A percentile compares a stretch with the other conserved stretches of the same genome.
Conservation (phyloP, 2,329 filamentous ascomycete species). For the Cordyceps sp. region DNA sequence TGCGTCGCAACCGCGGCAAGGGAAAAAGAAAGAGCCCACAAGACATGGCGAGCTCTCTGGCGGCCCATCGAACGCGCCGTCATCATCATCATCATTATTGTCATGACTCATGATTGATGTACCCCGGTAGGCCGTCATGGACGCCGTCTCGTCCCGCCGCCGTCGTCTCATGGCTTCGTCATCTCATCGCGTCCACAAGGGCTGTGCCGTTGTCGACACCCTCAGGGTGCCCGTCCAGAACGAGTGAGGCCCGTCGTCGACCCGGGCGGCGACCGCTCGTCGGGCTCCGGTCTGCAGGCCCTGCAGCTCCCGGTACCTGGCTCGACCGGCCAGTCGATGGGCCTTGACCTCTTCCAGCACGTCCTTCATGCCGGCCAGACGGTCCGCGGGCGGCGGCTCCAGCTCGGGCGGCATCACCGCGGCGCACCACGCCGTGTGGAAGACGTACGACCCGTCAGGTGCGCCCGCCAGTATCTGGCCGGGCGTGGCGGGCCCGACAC, state of each 20-base stretch:
- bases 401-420: constrained; percentile 20
- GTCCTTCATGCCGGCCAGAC: constrained; percentile 23
- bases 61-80: too few species aligned
- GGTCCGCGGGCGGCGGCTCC: constrained; percentile 10
- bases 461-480: constrained; percentile 32
- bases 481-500: constrained; percentile 28
- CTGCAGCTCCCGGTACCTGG: constrained; percentile 9
- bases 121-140: too few species aligned
- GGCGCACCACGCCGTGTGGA: constrained; percentile 34
- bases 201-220: too few species aligned
- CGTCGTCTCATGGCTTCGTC: too few species aligned
- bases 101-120: too few species aligned
- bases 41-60: too few species aligned
- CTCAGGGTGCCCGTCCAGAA: constrained; percentile 26
- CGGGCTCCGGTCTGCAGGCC: constrained; percentile 2
- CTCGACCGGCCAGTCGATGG: constrained; percentile 18
- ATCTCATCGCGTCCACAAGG: too few species aligned
- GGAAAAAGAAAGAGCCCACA: too few species aligned
- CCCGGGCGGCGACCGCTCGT: too few species aligned
- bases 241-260: constrained; percentile 14
- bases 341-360: constrained; percentile 23
- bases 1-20: too few species aligned
- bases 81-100: too few species aligned
- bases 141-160: too few species aligned
- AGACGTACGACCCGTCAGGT: constrained; percentile 26